Percentiles rank a stretch among this genome's conserved stretches.
phyloP scores from a whole-genome alignment of 345 rosid genomes.

The Rhodamnia argentea region DNA sequence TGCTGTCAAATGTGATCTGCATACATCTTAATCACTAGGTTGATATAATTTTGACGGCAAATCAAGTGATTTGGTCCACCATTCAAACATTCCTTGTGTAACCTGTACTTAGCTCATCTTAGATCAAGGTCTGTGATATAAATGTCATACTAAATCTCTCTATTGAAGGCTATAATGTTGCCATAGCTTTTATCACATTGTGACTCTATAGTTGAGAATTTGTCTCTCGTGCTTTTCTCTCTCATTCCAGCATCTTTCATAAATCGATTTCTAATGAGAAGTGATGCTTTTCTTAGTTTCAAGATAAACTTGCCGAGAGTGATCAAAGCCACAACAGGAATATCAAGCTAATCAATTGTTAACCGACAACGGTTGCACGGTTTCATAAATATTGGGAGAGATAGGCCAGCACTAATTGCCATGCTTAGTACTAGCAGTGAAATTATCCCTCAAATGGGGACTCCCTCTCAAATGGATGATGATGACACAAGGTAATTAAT shows the following conservation, averaged over 20 bases:
- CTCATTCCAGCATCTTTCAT: not conserved
- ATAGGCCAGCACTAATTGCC: too few species aligned
- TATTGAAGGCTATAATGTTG: not conserved
- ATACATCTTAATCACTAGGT: not conserved
- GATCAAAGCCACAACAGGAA: not conserved
- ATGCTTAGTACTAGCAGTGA: too few species aligned
- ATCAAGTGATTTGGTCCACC: not conserved
- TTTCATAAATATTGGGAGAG: too few species aligned
- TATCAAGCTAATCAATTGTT: not conserved
- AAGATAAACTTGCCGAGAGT: not conserved
- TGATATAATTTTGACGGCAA: not conserved
- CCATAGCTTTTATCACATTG: not conserved
- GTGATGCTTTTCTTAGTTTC: not conserved
- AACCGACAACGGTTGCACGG: too few species aligned
- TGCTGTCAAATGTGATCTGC: not conserved
- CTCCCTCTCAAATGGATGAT: too few species aligned
- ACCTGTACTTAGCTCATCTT: not conserved
- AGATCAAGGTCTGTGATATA: not conserved
- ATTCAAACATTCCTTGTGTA: not conserved
- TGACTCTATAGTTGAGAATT: not conserved
- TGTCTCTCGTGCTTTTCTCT: not conserved
- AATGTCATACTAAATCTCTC: not conserved
- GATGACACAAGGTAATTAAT: too few species aligned
- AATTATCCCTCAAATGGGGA: too few species aligned
- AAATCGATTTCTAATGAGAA: not conserved